phyloP scores from a whole-genome alignment of 164 flowering plant species.

The Stephania japonica region DNA sequence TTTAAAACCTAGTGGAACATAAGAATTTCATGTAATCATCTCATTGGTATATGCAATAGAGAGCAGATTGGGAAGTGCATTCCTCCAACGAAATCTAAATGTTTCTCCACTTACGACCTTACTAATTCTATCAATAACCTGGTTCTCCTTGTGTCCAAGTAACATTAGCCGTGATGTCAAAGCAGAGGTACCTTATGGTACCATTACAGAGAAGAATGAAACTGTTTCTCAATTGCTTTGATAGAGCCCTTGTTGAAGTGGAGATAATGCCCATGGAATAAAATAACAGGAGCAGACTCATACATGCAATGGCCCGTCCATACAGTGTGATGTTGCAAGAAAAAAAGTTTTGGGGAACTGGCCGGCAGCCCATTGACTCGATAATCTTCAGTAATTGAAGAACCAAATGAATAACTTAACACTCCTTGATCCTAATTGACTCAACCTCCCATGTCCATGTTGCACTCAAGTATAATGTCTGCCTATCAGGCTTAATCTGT shows the following conservation, averaged over 20 bases:
- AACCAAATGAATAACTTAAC: slow-evolving; percentile 27
- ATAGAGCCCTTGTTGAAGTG: slow-evolving; percentile 9
- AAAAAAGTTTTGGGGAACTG: slow-evolving; percentile 55
- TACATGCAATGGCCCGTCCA: slow-evolving; percentile 12
- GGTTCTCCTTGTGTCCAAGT: slow-evolving; percentile 33
- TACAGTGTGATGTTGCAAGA: slow-evolving; percentile 39
- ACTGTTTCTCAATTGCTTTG: slow-evolving; percentile 21
- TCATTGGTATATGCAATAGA: not conserved
- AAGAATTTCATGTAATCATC: slow-evolving; percentile 1
- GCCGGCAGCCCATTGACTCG: slow-evolving; percentile 94
- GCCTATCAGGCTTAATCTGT: slow-evolving; percentile 97
- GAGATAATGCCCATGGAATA: slow-evolving; percentile 14
- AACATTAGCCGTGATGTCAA: slow-evolving; percentile 33
- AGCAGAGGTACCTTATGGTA: slow-evolving; percentile 14
- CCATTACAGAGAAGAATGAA: slow-evolving; percentile 12
- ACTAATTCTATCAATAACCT: slow-evolving; percentile 13
- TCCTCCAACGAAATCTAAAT: slow-evolving; percentile 3
- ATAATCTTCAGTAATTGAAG: slow-evolving; percentile 31
- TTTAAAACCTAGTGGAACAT: slow-evolving; percentile 10
- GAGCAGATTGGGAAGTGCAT: not conserved
- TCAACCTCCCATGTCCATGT: slow-evolving; percentile 99
- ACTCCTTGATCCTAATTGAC: slow-evolving; percentile 42
- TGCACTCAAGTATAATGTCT: slow-evolving; percentile 98
- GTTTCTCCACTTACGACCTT: not conserved
- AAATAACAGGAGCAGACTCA: slow-evolving; percentile 9